Evolutionary conservation across 2,329 filamentous ascomycete species (phyloP).

Genomic region (Didymella glomerata): DNA sequence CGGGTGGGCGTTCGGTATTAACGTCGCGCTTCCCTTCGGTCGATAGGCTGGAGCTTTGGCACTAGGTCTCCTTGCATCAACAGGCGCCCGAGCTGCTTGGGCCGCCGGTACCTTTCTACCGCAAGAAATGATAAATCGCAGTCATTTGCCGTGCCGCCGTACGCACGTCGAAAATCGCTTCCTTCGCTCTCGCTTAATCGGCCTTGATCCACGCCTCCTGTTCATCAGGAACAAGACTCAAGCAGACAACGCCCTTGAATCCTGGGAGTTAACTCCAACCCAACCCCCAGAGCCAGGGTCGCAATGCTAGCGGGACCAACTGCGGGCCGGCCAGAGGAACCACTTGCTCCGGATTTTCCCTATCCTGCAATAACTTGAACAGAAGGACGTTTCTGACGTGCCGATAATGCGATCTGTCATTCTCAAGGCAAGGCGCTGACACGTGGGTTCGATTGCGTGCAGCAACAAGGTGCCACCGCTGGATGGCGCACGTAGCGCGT

Average conservation of each 20-base stretch:
- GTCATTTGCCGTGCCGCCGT: constrained; percentile 21
- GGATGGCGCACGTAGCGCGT: constrained; percentile 21
- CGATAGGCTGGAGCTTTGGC: constrained; percentile 22
- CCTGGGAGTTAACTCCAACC: background rate
- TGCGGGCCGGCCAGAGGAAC: constrained; percentile 20
- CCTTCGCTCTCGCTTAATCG: constrained; percentile 10
- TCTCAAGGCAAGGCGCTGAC: constrained; percentile 24
- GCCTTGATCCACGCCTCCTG: constrained; percentile 7
- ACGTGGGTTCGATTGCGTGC: constrained; percentile 30
- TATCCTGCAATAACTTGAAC: constrained; percentile 8
- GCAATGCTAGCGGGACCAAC: constrained; percentile 17
- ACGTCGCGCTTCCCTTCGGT: constrained; percentile 21
- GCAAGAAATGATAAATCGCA: constrained; percentile 21
- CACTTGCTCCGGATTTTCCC: constrained; percentile 14
- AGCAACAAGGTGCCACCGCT: constrained; percentile 26
- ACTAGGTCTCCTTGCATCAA: constrained; percentile 24
- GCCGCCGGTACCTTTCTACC: constrained; percentile 20
- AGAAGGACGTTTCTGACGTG: constrained; percentile 1
- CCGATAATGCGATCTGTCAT: constrained; percentile 22
- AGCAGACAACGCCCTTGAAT: background rate
- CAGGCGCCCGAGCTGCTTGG: constrained; percentile 21
- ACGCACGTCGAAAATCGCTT: constrained; percentile 18
- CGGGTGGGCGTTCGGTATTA: constrained; percentile 24
- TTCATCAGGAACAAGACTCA: background rate
- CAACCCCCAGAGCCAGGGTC: constrained; percentile 12